Percentiles rank a stretch among this genome's conserved stretches.
phyloP scores from a whole-genome alignment of 2,329 filamentous ascomycete genomes.

The Neophaeococcomyces mojaviensis region DNA sequence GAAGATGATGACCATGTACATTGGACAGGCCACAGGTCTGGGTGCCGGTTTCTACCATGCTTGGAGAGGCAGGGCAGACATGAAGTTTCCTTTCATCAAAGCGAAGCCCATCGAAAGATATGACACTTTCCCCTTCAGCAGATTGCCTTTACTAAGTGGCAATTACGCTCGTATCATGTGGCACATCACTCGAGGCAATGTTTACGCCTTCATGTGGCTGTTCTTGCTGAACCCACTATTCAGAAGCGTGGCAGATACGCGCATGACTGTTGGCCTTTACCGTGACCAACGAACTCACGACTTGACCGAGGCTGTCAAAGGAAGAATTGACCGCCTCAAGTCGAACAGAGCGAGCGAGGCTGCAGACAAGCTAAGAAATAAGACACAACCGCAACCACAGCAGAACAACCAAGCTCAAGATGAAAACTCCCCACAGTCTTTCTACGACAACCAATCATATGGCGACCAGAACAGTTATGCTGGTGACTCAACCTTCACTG shows the following conservation, averaged over 20 bases:
- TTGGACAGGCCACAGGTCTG: constrained; percentile 8
- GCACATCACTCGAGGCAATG: constrained; percentile 18
- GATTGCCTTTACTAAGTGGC: constrained; percentile 16
- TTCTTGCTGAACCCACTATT: constrained; percentile 14
- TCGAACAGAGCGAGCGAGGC: constrained; percentile 9
- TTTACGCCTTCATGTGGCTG: constrained; percentile 14
- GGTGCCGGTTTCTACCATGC: constrained; percentile 11
- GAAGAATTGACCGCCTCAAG: constrained; percentile 9
- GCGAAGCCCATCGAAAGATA: constrained; percentile 20
- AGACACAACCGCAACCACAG: constrained; percentile 1
- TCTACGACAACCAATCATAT: constrained; percentile 9
- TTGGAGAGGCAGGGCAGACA: constrained; percentile 13
- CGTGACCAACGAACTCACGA: constrained; percentile 17
- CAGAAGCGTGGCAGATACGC: constrained; percentile 10
- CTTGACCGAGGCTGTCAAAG: constrained; percentile 12
- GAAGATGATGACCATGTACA: constrained; percentile 11
- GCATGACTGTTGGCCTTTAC: constrained; percentile 13
- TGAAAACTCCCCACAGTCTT: constrained; percentile 5
- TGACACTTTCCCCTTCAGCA: constrained; percentile 15
- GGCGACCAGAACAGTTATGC: neutral
- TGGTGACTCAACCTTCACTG: constrained; percentile 10
- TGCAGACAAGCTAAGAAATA: neutral
- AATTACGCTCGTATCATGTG: constrained; percentile 15
- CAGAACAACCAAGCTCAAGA: constrained; percentile 5
- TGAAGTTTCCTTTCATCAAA: constrained; percentile 22